Base-by-base conservation (phyloP, 148 eudicot species). In the Nyssa sinensis region DNA sequence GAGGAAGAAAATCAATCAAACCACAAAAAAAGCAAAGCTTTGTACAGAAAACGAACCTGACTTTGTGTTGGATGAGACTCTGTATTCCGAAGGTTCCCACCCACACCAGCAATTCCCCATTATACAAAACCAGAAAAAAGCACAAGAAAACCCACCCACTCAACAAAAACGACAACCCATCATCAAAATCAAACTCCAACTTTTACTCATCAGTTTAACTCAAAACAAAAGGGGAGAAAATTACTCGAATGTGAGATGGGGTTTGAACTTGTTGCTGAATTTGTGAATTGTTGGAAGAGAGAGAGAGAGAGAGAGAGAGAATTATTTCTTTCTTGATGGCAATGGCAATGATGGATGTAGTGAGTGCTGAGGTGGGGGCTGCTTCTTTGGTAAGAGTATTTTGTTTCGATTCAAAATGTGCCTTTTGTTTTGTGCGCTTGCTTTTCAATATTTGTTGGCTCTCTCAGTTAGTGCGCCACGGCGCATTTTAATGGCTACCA, bases 41-140 rank as follows among this genome's bases (percentile, higher is more conserved):
- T 6, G 31, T 5, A n/a, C n/a, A n/a, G 74, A 75, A 41, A 75
- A 60, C 69, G 32, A 41, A 90, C 95, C 95, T 74, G 90, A 78
- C 73, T 87, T 85, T 27, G 86, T 65, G 51, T 88, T 82, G 44
- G 94, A 86, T 13, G 90, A 83, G 74, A 89, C 77, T 79, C 81
- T 80, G 82, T 83, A 72, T 59, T 73, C 73, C 62, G 88, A 82
- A 77, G 84, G 78, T 51, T 80, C 79, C 80, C 82, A 70, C 66
- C 77, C 70, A 83, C 83, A 90, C 74, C 84, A 85, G 87, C 95
- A 90, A 62, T 86, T 90, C 59, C 95, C 95, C 95, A 90, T 90
- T 73, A 25, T 57, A 10, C 62, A 66, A 21, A 33, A 78, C 31
- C 35, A 71, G 51, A 49, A 66, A 16, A 30, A 21, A 70, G 35